Evolutionary conservation across 2,329 filamentous ascomycete species (phyloP).

Genomic region (Fusarium sp.): DNA sequence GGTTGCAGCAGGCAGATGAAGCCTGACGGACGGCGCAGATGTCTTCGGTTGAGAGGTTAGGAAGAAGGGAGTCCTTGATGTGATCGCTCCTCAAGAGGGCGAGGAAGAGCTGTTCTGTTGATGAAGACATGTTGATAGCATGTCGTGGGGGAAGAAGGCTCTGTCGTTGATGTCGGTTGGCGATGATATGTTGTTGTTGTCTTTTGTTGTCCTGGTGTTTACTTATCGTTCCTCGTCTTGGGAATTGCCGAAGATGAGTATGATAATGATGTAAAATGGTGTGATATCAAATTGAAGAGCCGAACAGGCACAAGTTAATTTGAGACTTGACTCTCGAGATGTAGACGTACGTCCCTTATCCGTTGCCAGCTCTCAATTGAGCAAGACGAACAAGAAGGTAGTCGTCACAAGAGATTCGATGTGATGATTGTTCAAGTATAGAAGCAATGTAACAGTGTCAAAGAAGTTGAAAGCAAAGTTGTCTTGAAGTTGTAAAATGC

Average conservation of each 20-base stretch:
- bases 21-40: slow-evolving; percentile 73
- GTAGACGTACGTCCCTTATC: not conserved
- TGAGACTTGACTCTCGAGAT: slow-evolving; percentile 13
- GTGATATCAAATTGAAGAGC: slow-evolving; percentile 18
- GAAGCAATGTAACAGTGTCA: slow-evolving; percentile 7
- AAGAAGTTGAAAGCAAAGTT: not conserved
- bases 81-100: slow-evolving; percentile 65
- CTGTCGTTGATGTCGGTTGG: not conserved
- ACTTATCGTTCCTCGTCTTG: not conserved
- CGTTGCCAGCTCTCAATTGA: slow-evolving; percentile 22
- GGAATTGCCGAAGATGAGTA: not conserved
- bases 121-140: slow-evolving; percentile 65
- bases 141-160: slow-evolving; percentile 50
- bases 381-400: slow-evolving; percentile 8
- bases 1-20: slow-evolving; percentile 77
- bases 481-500: slow-evolving; percentile 8
- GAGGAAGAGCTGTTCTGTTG: slow-evolving; percentile 62
- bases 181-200: slow-evolving; percentile 5
- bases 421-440: slow-evolving; percentile 12
- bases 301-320: not conserved
- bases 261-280: slow-evolving; percentile 31
- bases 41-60: slow-evolving; percentile 62
- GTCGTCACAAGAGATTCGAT: slow-evolving; percentile 9
- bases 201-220: slow-evolving; percentile 3
- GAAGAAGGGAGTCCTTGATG: slow-evolving; percentile 64